A percentile compares a stretch with the other conserved stretches of the same genome.
These are phyloP conservation scores for Fraxinus anomala DNA, from an alignment of 257 asterid genomes.

Conservation along the genomic window DNA sequence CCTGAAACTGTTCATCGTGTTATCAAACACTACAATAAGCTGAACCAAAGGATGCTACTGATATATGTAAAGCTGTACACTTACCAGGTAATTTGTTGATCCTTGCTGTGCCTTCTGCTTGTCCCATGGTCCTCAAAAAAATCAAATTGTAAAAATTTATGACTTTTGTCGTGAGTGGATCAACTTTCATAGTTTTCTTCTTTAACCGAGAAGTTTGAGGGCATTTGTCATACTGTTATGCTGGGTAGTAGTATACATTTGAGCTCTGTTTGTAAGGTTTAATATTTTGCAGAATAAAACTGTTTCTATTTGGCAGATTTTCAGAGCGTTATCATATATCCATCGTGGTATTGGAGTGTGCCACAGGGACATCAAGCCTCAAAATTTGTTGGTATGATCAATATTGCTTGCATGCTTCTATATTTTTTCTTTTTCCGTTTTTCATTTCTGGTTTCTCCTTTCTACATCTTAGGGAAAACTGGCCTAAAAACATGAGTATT, in stretches of 20 bases:
- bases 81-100: not conserved
- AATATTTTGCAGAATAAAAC: no score
- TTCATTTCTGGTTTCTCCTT: not conserved
- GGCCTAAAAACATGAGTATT: no score
- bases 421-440: not conserved
- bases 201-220: not conserved
- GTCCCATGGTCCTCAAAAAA: not conserved
- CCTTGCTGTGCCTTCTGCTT: not conserved
- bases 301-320: slow-evolving; percentile 57
- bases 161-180: no score
- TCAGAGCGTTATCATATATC: slow-evolving; percentile 87
- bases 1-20: slow-evolving; percentile 97
- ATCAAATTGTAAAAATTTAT: no score
- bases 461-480: not conserved
- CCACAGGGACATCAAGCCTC: slow-evolving; percentile 99
- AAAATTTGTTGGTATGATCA: slow-evolving; percentile 75
- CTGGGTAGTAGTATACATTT: not conserved
- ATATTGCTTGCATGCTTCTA: slow-evolving; percentile 5
- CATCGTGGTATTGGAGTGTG: slow-evolving; percentile 87
- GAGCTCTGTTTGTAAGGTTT: no score
- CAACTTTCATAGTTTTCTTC: not conserved
- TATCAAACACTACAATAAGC: slow-evolving; percentile 77
- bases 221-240: not conserved
- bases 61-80: not conserved
- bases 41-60: slow-evolving; percentile 22